Conservation (phyloP, 169 alveolate genomes). For the Fabrea salina region DNA sequence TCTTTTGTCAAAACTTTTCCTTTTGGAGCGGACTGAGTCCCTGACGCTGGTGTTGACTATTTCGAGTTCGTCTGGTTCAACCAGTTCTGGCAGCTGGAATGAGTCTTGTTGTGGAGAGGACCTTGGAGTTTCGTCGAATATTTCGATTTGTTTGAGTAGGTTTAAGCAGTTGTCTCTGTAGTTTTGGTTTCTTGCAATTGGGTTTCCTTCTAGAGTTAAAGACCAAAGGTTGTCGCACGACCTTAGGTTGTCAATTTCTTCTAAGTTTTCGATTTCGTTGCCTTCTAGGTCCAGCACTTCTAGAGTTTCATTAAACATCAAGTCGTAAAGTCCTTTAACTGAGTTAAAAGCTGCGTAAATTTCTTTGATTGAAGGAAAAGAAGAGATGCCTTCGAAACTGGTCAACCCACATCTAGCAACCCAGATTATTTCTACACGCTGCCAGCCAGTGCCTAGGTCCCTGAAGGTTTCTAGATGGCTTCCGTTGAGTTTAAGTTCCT, state of each 20-base stretch:
- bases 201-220: constrained; percentile 32
- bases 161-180: neutral
- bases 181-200: constrained; percentile 22
- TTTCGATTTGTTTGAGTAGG: neutral
- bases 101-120: neutral
- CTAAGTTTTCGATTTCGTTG: constrained; percentile 33
- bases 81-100: neutral
- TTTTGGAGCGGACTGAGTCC: neutral
- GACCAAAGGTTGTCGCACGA: neutral
- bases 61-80: constrained; percentile 6
- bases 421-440: constrained; percentile 38
- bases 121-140: constrained; percentile 33
- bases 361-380: constrained; percentile 41
- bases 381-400: constrained; percentile 39
- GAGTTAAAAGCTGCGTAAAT: constrained; percentile 43
- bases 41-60: neutral
- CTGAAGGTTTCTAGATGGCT: constrained; percentile 34
- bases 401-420: constrained; percentile 30
- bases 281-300: constrained; percentile 53
- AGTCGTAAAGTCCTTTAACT: constrained; percentile 33
- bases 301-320: constrained; percentile 43
- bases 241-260: constrained; percentile 36
- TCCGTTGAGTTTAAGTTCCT: constrained; percentile 42
- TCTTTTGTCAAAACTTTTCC: neutral
- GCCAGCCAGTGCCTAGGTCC: constrained; percentile 43